These are phyloP conservation scores for Erysimum pusillum DNA, from an alignment of 441 rosid species.

Conservation along the genomic window DNA sequence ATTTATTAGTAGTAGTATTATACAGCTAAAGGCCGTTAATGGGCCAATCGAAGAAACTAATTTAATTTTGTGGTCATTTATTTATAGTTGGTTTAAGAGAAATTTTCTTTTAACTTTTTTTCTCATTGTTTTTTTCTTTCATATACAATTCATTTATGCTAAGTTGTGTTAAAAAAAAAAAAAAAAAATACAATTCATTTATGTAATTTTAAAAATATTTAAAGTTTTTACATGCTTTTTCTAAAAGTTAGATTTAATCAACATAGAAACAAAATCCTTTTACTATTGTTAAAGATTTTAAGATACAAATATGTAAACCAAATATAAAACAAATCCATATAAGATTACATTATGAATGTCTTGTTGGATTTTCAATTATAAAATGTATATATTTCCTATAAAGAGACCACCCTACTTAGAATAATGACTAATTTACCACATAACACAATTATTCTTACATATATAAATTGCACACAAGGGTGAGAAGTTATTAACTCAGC, in stretches of 20 bases:
- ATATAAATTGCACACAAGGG: background rate
- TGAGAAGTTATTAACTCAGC: background rate
- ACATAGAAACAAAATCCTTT: background rate
- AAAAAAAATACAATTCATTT: background rate
- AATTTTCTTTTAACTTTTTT: background rate
- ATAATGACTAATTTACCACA: background rate
- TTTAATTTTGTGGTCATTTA: too few relatives aligned
- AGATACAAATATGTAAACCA: background rate
- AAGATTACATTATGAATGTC: background rate
- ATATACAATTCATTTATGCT: too few relatives aligned
- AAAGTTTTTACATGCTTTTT: background rate
- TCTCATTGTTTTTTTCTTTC: background rate
- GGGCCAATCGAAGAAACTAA: too few relatives aligned
- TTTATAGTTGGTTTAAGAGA: background rate
- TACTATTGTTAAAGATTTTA: background rate
- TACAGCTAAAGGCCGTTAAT: too few relatives aligned
- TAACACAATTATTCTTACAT: background rate
- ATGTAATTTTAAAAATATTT: background rate
- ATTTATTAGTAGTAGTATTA: too few relatives aligned
- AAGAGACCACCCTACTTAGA: background rate
- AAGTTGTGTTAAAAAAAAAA: too few relatives aligned
- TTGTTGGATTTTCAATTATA: background rate
- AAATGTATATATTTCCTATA: background rate
- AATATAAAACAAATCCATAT: background rate
- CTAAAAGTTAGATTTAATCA: background rate